phyloP scores from a whole-genome alignment of 176 grass and related monocot genomes.

The Areca catechu region DNA sequence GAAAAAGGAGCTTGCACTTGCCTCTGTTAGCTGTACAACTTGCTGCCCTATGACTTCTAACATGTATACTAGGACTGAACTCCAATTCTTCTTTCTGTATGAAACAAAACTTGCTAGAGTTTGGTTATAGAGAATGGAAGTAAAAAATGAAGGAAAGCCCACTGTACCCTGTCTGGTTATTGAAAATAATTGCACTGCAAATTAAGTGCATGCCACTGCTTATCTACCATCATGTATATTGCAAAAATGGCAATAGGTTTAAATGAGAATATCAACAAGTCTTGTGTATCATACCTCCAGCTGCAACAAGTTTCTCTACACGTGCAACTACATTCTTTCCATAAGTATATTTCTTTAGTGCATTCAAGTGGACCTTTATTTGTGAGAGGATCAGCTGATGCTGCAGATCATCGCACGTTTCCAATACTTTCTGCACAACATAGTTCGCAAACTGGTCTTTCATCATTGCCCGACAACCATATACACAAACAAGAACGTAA shows the following conservation, averaged over 20 bases:
- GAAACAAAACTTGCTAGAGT: background rate
- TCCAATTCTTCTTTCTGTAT: constrained; percentile 56
- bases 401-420: constrained; percentile 71
- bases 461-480: constrained; percentile 56
- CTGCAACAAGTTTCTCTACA: constrained; percentile 72
- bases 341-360: constrained; percentile 85
- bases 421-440: constrained; percentile 84
- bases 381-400: constrained; percentile 64
- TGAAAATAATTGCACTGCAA: background rate
- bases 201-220: background rate
- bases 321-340: constrained; percentile 79
- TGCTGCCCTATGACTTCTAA: constrained; percentile 19
- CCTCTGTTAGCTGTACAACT: constrained; percentile 85
- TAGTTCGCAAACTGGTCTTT: constrained; percentile 85
- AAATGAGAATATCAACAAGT: background rate
- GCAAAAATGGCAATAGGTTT: background rate
- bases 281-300: constrained; percentile 35
- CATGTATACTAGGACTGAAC: constrained; percentile 41
- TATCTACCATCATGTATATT: background rate
- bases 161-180: background rate
- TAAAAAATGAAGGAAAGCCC: background rate
- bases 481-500: background rate
- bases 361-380: constrained; percentile 70
- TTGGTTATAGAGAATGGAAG: too few relatives aligned
- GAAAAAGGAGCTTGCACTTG: constrained; percentile 33